A percentile compares a stretch with the other conserved stretches of the same genome.
Conservation (phyloP, 169 alveolate genomes). For the Plasmodium cynomolgi region DNA sequence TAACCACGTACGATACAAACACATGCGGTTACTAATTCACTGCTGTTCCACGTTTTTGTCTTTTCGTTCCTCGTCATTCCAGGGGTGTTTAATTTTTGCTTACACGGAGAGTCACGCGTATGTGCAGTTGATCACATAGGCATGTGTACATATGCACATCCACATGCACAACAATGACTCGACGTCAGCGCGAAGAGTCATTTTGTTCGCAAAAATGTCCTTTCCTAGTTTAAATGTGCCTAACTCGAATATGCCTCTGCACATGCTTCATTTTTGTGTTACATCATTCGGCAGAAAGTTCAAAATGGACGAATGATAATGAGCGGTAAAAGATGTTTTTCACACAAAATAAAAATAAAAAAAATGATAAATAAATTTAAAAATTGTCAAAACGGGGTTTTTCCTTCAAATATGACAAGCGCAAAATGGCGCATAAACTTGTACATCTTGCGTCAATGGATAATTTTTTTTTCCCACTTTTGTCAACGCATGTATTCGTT, state of each 20-base stretch:
- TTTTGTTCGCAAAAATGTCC: background rate
- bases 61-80: slow-evolving; percentile 3
- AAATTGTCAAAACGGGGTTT: background rate
- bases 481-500: background rate
- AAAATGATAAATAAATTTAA: background rate
- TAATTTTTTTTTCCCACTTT: background rate
- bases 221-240: background rate
- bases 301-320: background rate
- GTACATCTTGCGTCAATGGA: background rate
- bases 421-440: background rate
- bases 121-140: background rate
- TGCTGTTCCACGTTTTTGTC: background rate
- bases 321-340: background rate
- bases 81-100: background rate
- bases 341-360: background rate
- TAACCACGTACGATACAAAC: background rate
- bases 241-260: background rate
- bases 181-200: background rate
- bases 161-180: background rate
- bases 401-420: background rate
- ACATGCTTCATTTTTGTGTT: background rate
- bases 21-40: background rate
- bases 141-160: slow-evolving; percentile 6
- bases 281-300: background rate
- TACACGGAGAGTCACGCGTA: background rate